Base-by-base conservation (phyloP, 2,329 filamentous ascomycete genomes). In the Diaporthe sp. region DNA sequence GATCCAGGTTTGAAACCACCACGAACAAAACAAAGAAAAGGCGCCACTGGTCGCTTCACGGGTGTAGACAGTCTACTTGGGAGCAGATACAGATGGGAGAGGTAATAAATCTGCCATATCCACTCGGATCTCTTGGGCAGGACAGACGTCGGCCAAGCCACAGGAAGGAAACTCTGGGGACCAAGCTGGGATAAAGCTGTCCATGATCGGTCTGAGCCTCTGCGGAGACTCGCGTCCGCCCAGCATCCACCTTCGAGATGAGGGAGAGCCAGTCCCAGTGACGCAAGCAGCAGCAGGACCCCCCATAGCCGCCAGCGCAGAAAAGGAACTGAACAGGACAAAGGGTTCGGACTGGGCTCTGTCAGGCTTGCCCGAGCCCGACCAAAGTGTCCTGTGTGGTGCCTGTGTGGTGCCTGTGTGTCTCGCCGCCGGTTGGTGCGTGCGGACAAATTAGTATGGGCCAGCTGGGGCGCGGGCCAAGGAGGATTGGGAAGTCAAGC, bases 171-270 rank as follows among this genome's bases (percentile, higher is more conserved):
- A 69, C 22, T 55, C 65, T 69, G 65, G 65, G 65, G 65, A 68
- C 65, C 22, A 42, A 22, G 46, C 65, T 69, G 49, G 65, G 65
- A 69, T 55, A 28, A 69, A 69, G 65, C 65, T 69, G 49, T 69
- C 49, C 65, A 69, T 22, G 65, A 55, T 69, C 65, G 46, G 46
- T 68, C 46, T 68, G 62, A 51, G 62, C 62, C 62, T 68, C 62
- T 68, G 46, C 44, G 62, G 62, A 68, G 62, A 68, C 62, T 68
- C 46, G 46, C 46, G 62, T 39, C 62, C 13, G 34, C 34, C 49
- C 65, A 69, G 65, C 65, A 69, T 69, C 65, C 46, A 69, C 65
- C 65, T 19, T 69, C 34, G 65, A 69, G 65, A 55, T 69, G 65
- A 55, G 34, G 34, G 31, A 68, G 46, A 53, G 65, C 46, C 46